Base-by-base conservation (phyloP, 1,284 basidiomycete species). In the Rhodotorula sp. region DNA sequence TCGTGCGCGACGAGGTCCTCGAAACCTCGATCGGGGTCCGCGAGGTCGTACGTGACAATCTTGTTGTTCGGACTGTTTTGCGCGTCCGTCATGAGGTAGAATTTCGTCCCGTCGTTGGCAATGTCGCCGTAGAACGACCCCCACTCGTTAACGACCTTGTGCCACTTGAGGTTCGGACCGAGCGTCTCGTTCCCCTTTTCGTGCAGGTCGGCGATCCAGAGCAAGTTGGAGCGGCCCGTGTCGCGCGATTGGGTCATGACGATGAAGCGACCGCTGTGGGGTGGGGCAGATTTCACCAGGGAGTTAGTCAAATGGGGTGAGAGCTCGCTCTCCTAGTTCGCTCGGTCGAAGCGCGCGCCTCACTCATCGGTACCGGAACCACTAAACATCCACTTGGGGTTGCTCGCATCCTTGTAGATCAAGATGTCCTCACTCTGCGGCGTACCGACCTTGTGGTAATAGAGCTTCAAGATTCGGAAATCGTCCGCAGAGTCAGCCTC, bases 1-100 rank as follows among this genome's bases (percentile, higher is more conserved):
- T 89, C 86, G 80, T 93, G 90, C 0, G 90, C 86, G 51, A 94
- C 88, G 69, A 92, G 83, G 65, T 91, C 89, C 64, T 83, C 82
- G 79, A 87, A 85, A 48, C 79, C 79, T 57, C 84, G 82, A 47
- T 78, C 72, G n/a, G 84, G 83, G 65, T 87, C 84, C 29, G 85
- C 83, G 48, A 91, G 80, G 75, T 92, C 89, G 63, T 90, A 83
- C 3, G 87, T 87, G 75, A 91, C 84, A 57, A 91, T 79, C 78
- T 89, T 90, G 80, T 89, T 84, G 74, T 87, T 82, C 8, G 69
- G 66, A 16, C 62, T 56, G 48, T 71, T 70, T 21, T 72, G 51
- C 67, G 86, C 82, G 80, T 90, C 90, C 5, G 90, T 91, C 65
- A 83, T 81, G 70, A 91, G 81, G 79, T 88, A 91, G 76, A 91